phyloP scores from a whole-genome alignment of 2,329 filamentous ascomycete genomes.

The Calonectria leucothoes region DNA sequence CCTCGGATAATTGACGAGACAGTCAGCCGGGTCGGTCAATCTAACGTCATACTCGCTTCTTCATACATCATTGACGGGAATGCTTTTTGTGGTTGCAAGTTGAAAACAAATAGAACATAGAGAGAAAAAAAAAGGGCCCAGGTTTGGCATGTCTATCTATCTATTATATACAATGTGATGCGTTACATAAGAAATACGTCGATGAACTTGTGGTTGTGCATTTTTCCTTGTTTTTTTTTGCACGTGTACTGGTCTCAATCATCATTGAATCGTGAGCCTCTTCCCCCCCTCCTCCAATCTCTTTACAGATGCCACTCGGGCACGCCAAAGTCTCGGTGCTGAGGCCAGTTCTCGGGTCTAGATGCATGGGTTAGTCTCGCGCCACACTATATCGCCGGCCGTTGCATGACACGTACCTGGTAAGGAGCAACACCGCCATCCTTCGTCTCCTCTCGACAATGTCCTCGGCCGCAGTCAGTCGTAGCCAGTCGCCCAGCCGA shows the following conservation, averaged over 20 bases:
- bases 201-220: constrained; percentile 1
- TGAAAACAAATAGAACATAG: no score
- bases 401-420: constrained; percentile 48
- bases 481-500: constrained; percentile 60
- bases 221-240: constrained; percentile 11
- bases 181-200: background rate
- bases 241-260: background rate
- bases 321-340: constrained; percentile 54
- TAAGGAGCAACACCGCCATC: constrained; percentile 54
- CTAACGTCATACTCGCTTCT: constrained; percentile 9
- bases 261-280: background rate
- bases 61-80: background rate
- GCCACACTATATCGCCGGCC: background rate
- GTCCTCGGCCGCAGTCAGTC: constrained; percentile 54
- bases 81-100: background rate
- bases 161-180: background rate
- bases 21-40: background rate
- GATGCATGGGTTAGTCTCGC: constrained; percentile 22
- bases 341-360: constrained; percentile 55
- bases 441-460: constrained; percentile 50
- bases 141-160: background rate
- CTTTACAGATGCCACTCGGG: constrained; percentile 54
- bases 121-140: background rate
- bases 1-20: constrained; percentile 15
- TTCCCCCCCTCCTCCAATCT: background rate